Percentiles rank a stretch among this genome's conserved stretches.
phyloP scores from a whole-genome alignment of 2,329 filamentous ascomycete species.

The Apiospora rasikravindrae region DNA sequence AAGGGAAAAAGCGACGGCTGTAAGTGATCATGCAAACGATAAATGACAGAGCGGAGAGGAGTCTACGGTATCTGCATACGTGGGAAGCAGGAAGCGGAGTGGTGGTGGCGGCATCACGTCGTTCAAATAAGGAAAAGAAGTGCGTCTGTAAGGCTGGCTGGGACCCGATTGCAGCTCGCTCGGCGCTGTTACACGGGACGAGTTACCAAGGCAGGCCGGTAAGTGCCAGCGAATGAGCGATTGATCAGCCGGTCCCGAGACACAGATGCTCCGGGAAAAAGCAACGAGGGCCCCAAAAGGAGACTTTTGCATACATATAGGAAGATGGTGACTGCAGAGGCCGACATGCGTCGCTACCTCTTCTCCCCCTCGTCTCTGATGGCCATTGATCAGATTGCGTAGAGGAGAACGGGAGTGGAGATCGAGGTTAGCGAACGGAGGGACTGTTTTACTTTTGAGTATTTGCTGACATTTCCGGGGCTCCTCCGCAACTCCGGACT shows the following conservation, averaged over 20 bases:
- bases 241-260: neutral
- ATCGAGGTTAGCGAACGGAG: no score
- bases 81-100: neutral
- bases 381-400: neutral
- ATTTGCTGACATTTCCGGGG: neutral
- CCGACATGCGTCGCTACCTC: neutral
- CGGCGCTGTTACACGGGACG: neutral
- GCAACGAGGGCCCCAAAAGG: neutral
- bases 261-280: neutral
- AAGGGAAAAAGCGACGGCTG: neutral
- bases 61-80: neutral
- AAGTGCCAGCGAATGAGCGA: neutral
- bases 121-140: neutral
- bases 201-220: no score
- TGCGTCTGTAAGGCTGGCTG: neutral
- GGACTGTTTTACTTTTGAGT: neutral
- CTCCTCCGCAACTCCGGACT: neutral
- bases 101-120: neutral
- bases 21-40: neutral
- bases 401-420: neutral
- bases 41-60: neutral
- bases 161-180: neutral
- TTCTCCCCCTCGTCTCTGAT: neutral
- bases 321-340: neutral
- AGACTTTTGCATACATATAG: neutral